Evolutionary conservation across 2,329 filamentous ascomycete genomes (phyloP).

Genomic region (Trichoderma sp.): DNA sequence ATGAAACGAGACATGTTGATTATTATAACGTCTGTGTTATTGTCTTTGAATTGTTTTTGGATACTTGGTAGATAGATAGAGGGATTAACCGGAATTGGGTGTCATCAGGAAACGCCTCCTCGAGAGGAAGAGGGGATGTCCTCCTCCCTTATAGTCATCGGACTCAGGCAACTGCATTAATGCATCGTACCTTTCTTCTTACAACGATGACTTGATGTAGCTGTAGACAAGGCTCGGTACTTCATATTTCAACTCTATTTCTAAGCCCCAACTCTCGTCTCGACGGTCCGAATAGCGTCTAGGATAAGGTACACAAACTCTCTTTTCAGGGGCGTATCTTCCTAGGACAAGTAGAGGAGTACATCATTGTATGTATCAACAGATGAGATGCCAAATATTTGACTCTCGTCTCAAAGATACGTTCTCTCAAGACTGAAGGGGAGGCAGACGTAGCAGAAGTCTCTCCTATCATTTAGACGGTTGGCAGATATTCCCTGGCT

Average conservation of each 20-base stretch:
- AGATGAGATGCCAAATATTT: not conserved
- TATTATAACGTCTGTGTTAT: not conserved
- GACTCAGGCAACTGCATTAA: not conserved
- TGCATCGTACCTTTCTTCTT: not conserved
- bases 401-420: not conserved
- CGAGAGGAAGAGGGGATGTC: not conserved
- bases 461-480: too few species aligned
- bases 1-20: not conserved
- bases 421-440: too few species aligned
- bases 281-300: not conserved
- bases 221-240: not conserved
- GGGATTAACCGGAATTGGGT: not conserved
- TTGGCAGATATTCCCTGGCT: too few species aligned
- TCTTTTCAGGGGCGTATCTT: not conserved
- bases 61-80: not conserved
- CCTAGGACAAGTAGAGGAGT: not conserved
- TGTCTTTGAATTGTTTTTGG: not conserved
- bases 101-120: not conserved
- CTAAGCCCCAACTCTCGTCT: not conserved
- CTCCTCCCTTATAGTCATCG: not conserved
- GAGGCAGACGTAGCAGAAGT: too few species aligned
- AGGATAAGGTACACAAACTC: not conserved
- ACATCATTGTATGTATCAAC: not conserved
- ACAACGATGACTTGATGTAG: not conserved
- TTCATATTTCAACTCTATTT: not conserved